Base-by-base conservation (phyloP, 257 asterid genomes). In the Forsythia suspensa region DNA sequence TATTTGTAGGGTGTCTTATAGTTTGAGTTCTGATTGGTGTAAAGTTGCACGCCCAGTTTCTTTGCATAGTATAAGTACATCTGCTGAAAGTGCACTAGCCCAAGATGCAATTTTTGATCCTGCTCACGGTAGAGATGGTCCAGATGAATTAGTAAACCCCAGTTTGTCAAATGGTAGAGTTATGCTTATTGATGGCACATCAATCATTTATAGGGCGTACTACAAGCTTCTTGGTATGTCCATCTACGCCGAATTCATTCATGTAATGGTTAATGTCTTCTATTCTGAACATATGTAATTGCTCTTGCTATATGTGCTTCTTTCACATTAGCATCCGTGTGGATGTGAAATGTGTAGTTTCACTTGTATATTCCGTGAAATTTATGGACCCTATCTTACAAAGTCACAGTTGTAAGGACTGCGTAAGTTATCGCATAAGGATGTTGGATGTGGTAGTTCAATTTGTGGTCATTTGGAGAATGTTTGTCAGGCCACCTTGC, bases 141-240 rank as follows among this genome's bases (percentile, higher is more conserved):
- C n/a, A n/a, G n/a, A n/a, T n/a, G n/a, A n/a, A 77, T 55, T 83
- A 52, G 78, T 76, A 6, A 73, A 79, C 79, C 43, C 66, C 34
- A 84, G 77, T 77, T 80, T 92, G 38, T 82, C 94, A 38, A 86
- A 80, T 77, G 97, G 95, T 77, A 92, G 97, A 87, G 92, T 95
- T 70, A 93, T 95, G 99, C 98, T 95, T 80, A 84, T 95, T 36
- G 99, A 95, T 44, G 99, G 99, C 73, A 91, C 98, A 36, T 86
- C 99, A 4, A 79, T 95, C 82, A 93, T 95, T 65, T 93, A 95
- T 77, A 83, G 99, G 81, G 97, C 99, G 29, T 95, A 95, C 76
- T 95, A 89, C 92, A 88, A 89, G 85, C 97, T 95, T 85, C 87
- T 95, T 83, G 99, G 99, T 95, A 83, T 70, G 92, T 74, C 41